Evolutionary conservation across 2,329 filamentous ascomycete genomes (phyloP), one percentile per base, ranked within the genome.

Genomic region (Rachicladosporium sp.): DNA sequence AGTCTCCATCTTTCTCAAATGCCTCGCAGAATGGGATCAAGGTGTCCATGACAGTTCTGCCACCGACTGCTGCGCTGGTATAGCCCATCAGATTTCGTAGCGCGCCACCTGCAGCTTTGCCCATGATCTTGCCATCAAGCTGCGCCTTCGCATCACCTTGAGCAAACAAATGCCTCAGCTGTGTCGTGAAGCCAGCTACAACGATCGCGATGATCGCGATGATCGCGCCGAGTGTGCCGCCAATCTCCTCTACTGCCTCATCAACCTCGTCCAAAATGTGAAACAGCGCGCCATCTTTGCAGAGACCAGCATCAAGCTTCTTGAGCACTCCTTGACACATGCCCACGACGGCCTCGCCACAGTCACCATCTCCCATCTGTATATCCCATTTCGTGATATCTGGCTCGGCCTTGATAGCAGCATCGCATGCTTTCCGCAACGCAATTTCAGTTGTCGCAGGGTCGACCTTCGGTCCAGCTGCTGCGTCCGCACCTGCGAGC

Each of bases 321-420:
- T 54, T 44, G 10, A 60, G 46, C 6, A 60, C 49, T 12, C 54
- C 52, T 29, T 54, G 53, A 44, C 57, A 60, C 55, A 61, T 59
- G 12, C 50, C 50, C 12, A 50, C 58, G 1, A 69, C 65, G 15
- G 66, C 65, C 52, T 81, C 74, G 29, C 77, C 77, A 52, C 76
- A 81, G 58, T 80, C 76, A 8, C 76, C 76, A 49, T 80, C 77
- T 30, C 75, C 76, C 68, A 79, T 74, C 35, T 75, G 55, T 4
- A 70, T 76, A 54, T 80, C 75, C 69, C 72, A 79, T 44, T 63
- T 69, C 1, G 77, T 80, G 33, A 80, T 60, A 41, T 78, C 71
- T 0, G 75, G 74, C 54, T 80, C 76, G 3, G 76, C 74, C 6
- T 62, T 62, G 33, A 79, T 62, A 2, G 76, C 65, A 2, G 62